Base-by-base conservation (phyloP, 2,329 filamentous ascomycete genomes). In the Lasiodiplodia citricola region DNA sequence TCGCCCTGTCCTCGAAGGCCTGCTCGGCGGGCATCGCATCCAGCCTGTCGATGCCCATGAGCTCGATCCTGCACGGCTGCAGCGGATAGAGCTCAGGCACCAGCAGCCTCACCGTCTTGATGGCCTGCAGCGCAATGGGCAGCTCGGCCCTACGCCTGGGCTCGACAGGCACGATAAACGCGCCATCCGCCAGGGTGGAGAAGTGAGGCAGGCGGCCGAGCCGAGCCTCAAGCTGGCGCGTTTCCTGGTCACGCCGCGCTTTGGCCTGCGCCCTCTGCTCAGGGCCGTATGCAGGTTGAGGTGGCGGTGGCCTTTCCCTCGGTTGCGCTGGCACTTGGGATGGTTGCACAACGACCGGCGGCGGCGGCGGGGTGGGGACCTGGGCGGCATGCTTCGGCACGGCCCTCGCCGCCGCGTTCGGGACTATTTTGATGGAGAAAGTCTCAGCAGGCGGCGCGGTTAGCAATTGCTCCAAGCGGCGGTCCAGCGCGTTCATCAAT, bases 71-170 rank as follows among this genome's bases (percentile, higher is more conserved):
- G 60, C 91, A 87, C 6, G 87, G 83, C 70, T 93, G 88, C 1
- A 95, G 81, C 4, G 92, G 91, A 74, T 95, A 96, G 1, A 91
- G 80, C 10, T 87, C 78, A 4, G 92, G 92, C 2, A 96, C 88
- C 68, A 90, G 86, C 18, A 96, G 78, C 71, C 89, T 89, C 41
- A 92, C 81, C 1, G 87, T 88, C 71, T 87, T 88, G 37, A 94
- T 81, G 6, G 83, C 80, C 70, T 87, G 87, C 28, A 96, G 81
- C 2, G 86, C 82, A 6, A 80, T 73, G 0, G 92, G 90, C 7
- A 95, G 84, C 54, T 88, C 86, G 8, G 80, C 77, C 65, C 85
- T 84, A 68, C 88, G 87, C 68, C 85, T 86, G 1, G 91, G 90
- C 71, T 92, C 88, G 2, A 96, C 80, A 0, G 92, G 91, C 14